phyloP scores from a whole-genome alignment of 495 filamentous ascomycete genomes.

The Podospora anserina region DNA sequence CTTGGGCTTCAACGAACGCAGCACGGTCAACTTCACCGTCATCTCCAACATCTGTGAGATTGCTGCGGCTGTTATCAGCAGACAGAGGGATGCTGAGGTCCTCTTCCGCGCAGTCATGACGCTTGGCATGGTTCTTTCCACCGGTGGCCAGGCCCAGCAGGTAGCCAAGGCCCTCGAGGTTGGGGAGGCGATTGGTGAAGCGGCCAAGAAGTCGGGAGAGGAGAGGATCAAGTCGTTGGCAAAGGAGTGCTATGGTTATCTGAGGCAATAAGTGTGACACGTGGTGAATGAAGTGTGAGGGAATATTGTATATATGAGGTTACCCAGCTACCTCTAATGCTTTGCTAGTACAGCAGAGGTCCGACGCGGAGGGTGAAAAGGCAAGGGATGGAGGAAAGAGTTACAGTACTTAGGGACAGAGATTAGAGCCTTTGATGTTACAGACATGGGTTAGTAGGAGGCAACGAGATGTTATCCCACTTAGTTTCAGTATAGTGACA shows the following conservation, averaged over 20 bases:
- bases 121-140: conserved; percentile 67
- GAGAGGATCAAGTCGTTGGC: conserved; percentile 56
- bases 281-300: background rate
- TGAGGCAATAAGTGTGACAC: conserved; percentile 25
- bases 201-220: conserved; percentile 49
- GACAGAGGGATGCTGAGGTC: conserved; percentile 73
- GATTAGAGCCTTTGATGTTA: background rate
- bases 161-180: conserved; percentile 45
- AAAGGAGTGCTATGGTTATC: conserved; percentile 55
- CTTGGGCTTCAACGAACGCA: conserved; percentile 40
- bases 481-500: too few species aligned
- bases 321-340: background rate
- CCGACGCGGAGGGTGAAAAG: background rate
- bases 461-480: too few species aligned
- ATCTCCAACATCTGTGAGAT: conserved; percentile 37
- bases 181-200: conserved; percentile 39
- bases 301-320: conserved; percentile 3
- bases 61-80: conserved; percentile 57
- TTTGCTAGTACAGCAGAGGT: conserved; percentile 16
- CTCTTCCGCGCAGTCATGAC: conserved; percentile 81
- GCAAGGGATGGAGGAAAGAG: background rate
- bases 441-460: too few species aligned
- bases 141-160: conserved; percentile 48
- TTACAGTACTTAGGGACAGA: background rate
- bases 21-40: conserved; percentile 16